These are phyloP conservation scores for Tetrahymena malaccensis DNA, from an alignment of 73 alveolate species.

Conservation along the genomic window DNA sequence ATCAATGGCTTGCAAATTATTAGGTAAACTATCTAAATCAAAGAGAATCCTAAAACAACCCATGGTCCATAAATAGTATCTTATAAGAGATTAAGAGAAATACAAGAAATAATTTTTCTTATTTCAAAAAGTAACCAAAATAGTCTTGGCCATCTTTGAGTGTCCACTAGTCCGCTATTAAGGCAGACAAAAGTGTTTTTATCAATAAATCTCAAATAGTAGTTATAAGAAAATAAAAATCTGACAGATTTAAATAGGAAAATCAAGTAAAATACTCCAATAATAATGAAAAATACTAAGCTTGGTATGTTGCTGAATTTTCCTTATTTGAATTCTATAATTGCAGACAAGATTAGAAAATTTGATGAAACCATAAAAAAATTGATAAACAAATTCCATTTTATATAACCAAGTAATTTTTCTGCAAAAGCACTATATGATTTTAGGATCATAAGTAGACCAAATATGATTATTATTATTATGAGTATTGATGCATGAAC, in stretches of 20 bases:
- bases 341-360: not conserved
- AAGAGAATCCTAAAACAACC: not conserved
- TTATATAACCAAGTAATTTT: not conserved
- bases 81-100: not conserved
- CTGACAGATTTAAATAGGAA: not conserved
- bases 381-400: not conserved
- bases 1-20: not conserved
- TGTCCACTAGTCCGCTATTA: not conserved
- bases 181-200: not conserved
- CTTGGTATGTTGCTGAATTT: not conserved
- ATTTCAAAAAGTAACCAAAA: not conserved
- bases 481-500: not conserved
- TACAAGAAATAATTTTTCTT: not conserved
- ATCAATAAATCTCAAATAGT: not conserved
- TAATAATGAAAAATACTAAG: not conserved
- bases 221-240: not conserved
- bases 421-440: not conserved
- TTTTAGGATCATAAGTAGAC: not conserved
- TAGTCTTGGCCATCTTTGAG: not conserved
- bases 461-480: not conserved
- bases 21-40: not conserved
- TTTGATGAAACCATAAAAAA: not conserved
- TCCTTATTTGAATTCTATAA: not conserved
- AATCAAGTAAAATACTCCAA: not conserved
- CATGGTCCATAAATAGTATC: not conserved